Conservation (phyloP, 2,329 filamentous ascomycete species). For the Trichoderma lentiforme region DNA sequence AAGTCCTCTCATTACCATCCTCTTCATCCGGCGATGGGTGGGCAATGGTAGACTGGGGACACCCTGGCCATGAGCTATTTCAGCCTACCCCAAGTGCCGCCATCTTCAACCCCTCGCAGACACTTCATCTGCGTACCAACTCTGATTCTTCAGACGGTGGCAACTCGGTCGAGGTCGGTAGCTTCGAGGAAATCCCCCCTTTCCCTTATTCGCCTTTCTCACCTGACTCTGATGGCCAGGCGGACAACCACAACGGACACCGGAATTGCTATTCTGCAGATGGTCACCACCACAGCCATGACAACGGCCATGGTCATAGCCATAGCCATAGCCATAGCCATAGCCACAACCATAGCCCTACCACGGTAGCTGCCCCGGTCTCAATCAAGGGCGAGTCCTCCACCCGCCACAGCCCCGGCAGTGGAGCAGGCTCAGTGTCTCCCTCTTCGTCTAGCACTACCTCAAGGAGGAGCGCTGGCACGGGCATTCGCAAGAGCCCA, state of each 20-base stretch:
- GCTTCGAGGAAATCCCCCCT: constrained; percentile 72
- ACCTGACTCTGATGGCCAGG: constrained; percentile 72
- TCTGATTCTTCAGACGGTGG: constrained; percentile 80
- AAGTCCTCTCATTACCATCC: constrained; percentile 76
- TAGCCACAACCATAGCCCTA: constrained; percentile 60
- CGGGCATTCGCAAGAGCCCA: constrained; percentile 71
- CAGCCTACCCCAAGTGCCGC: constrained; percentile 54
- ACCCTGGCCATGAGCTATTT: constrained; percentile 63
- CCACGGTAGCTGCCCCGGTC: constrained; percentile 65
- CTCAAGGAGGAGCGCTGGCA: constrained; percentile 64
- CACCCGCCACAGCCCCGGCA: constrained; percentile 56
- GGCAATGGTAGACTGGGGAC: constrained; percentile 74
- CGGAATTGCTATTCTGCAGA: constrained; percentile 62
- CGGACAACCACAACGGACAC: constrained; percentile 57
- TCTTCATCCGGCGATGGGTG: constrained; percentile 86
- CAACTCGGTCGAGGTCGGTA: constrained; percentile 65
- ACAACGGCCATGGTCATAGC: constrained; percentile 51
- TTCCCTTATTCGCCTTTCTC: constrained; percentile 80
- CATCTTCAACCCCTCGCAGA: constrained; percentile 90
- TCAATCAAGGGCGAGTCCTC: constrained; percentile 57
- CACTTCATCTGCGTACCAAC: constrained; percentile 79
- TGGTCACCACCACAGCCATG: constrained; percentile 45
- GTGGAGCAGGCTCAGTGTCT: constrained; percentile 57
- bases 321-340: constrained; percentile 45
- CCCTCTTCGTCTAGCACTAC: constrained; percentile 56